These are phyloP conservation scores for Geum urbanum DNA, from an alignment of 306 rosid species.

Conservation along the genomic window DNA sequence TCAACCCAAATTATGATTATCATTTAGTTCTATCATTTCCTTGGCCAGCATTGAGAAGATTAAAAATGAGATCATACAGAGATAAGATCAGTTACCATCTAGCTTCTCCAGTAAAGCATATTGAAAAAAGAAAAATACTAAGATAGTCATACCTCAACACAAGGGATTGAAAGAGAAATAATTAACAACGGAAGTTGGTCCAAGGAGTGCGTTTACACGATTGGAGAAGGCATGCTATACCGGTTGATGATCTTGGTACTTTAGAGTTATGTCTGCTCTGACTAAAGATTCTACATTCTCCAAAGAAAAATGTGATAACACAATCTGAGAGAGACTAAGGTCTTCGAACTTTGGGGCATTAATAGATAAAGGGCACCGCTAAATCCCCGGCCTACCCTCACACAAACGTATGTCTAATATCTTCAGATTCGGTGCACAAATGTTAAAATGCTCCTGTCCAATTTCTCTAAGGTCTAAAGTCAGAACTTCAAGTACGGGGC, in stretches of 20 bases:
- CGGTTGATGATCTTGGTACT: background rate
- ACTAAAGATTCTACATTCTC: background rate
- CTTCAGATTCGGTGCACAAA: background rate
- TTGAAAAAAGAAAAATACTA: too few species aligned
- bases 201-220: background rate
- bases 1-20: too few species aligned
- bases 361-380: background rate
- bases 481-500: background rate
- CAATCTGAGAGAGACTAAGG: background rate
- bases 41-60: too few species aligned
- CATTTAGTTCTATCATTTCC: too few species aligned
- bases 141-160: background rate
- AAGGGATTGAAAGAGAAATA: background rate
- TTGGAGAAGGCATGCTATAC: background rate
- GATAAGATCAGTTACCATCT: too few species aligned
- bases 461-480: background rate
- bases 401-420: too few species aligned
- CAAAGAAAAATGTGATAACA: background rate
- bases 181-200: background rate
- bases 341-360: background rate
- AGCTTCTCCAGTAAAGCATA: too few species aligned
- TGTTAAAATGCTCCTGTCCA: background rate
- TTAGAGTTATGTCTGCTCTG: background rate
- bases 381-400: too few species aligned
- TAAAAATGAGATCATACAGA: too few species aligned